Conservation (phyloP, 2,329 filamentous ascomycete species). For the Stylonectria norvegica region DNA sequence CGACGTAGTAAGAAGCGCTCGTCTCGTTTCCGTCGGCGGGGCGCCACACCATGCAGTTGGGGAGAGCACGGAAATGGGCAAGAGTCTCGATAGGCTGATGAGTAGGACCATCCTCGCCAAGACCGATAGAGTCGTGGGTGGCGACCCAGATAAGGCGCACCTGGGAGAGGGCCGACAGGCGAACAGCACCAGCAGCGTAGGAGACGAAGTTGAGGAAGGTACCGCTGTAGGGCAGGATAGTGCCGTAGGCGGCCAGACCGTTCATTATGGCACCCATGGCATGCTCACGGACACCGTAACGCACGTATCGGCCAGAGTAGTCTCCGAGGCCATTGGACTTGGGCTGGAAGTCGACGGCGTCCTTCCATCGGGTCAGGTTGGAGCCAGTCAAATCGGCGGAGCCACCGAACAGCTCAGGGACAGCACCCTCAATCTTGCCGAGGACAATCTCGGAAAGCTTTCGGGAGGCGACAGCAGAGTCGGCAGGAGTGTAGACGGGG, state of each 20-base stretch:
- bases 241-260: conserved; percentile 92
- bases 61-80: conserved; percentile 95
- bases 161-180: conserved; percentile 88
- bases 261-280: conserved; percentile 92
- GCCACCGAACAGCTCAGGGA: conserved; percentile 92
- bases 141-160: conserved; percentile 92
- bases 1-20: conserved; percentile 94
- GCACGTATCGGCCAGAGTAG: conserved; percentile 87
- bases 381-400: conserved; percentile 97
- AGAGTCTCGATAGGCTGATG: conserved; percentile 99
- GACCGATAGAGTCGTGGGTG: conserved; percentile 98
- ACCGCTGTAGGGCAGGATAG: conserved; percentile 86
- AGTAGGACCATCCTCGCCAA: conserved; percentile 96
- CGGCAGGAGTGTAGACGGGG: conserved; percentile 82
- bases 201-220: conserved; percentile 99
- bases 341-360: conserved; percentile 94
- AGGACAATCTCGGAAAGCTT: conserved; percentile 96
- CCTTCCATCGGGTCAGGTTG: conserved; percentile 98
- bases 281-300: conserved; percentile 90
- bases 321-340: conserved; percentile 80
- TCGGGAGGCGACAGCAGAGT: conserved; percentile 82
- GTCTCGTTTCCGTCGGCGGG: conserved; percentile 98
- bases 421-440: conserved; percentile 73
- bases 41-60: conserved; percentile 99
- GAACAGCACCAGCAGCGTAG: conserved; percentile 91